phyloP scores from a whole-genome alignment of 495 filamentous ascomycete species.

The Neurospora sp. region DNA sequence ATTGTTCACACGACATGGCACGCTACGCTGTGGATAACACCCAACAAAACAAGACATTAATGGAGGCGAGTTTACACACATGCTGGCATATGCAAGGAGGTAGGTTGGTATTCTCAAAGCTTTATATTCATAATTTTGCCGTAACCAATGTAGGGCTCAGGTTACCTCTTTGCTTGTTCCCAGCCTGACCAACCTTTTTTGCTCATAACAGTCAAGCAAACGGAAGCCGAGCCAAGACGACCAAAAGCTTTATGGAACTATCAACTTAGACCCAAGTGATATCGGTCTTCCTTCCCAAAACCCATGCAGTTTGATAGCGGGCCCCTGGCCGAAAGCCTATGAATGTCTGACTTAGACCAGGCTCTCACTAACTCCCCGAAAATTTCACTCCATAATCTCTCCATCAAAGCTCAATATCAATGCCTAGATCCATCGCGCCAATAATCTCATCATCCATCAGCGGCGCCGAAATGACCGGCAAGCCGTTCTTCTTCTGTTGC shows the following conservation, averaged over 20 bases:
- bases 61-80: background rate
- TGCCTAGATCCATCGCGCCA: constrained; percentile 67
- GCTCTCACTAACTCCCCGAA: background rate
- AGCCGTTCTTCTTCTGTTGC: constrained; percentile 41
- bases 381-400: background rate
- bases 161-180: background rate
- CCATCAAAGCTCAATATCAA: constrained; percentile 60
- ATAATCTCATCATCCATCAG: constrained; percentile 81
- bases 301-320: background rate
- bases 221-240: background rate
- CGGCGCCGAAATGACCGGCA: constrained; percentile 57
- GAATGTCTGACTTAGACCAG: background rate
- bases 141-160: background rate
- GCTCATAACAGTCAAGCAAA: background rate
- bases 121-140: background rate
- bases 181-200: background rate
- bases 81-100: background rate
- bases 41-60: too few relatives aligned
- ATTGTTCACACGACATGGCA: too few relatives aligned
- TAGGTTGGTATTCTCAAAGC: background rate
- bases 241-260: background rate
- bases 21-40: too few relatives aligned
- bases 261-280: background rate
- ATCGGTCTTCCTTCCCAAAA: background rate
- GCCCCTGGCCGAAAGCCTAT: background rate